Evolutionary conservation across 768 basidiomycete genomes (phyloP).

Genomic region (Austroboletus eburneus): DNA sequence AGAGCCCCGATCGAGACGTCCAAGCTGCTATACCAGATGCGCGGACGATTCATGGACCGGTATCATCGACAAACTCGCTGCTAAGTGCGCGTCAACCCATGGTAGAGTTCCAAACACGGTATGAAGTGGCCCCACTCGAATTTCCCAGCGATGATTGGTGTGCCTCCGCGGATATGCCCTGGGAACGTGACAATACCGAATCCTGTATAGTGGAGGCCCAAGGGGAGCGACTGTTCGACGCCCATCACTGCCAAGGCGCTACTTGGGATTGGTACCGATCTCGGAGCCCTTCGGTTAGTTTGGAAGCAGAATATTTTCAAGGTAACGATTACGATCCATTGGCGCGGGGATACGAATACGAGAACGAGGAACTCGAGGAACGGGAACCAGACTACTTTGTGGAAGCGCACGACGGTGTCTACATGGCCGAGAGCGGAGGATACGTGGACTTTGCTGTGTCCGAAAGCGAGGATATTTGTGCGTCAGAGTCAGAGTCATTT

Average conservation of each 20-base stretch:
- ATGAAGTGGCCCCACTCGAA: slow-evolving; percentile 10
- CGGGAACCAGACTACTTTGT: neutral
- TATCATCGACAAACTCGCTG: slow-evolving; percentile 5
- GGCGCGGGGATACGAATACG: slow-evolving; percentile 5
- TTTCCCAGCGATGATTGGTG: slow-evolving; percentile 12
- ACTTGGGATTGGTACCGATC: slow-evolving; percentile 3
- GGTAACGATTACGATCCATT: neutral
- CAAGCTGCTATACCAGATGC: neutral
- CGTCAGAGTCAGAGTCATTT: slow-evolving; percentile 1
- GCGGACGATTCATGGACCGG: neutral
- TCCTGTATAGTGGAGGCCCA: neutral
- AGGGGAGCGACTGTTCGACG: neutral
- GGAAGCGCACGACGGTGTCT: neutral
- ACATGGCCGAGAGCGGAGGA: neutral
- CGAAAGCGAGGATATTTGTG: no score
- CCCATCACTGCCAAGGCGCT: neutral
- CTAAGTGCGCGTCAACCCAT: slow-evolving; percentile 2
- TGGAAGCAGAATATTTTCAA: slow-evolving; percentile 5
- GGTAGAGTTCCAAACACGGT: slow-evolving; percentile 5
- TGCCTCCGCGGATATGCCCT: neutral
- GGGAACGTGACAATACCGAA: neutral
- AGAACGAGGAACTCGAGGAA: neutral
- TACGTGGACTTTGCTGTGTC: no score
- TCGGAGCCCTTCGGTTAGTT: neutral
- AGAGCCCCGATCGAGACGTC: neutral